These are phyloP conservation scores for Aspergillus sp. DNA, from an alignment of 2,329 filamentous ascomycete genomes.

Conservation along the genomic window DNA sequence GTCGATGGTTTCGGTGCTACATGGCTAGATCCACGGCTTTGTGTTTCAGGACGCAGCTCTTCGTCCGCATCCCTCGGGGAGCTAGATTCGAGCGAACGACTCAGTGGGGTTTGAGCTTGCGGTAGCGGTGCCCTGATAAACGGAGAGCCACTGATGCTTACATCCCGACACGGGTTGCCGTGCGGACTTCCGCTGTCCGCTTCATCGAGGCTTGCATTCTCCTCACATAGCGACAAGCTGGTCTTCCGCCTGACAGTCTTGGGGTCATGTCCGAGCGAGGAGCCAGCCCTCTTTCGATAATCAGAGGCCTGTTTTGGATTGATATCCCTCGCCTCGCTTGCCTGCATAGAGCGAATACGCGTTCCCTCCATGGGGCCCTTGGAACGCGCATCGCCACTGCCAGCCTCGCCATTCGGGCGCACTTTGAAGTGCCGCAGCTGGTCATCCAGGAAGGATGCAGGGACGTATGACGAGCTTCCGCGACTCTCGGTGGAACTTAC, in stretches of 20 bases:
- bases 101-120: conserved; percentile 19
- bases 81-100: conserved; percentile 21
- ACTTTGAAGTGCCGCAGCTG: conserved; percentile 6
- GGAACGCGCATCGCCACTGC: conserved; percentile 5
- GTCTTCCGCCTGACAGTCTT: conserved; percentile 20
- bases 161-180: conserved; percentile 19
- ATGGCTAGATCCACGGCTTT: conserved; percentile 8
- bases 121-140: conserved; percentile 36
- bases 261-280: conserved; percentile 18
- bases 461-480: conserved; percentile 8
- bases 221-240: conserved; percentile 17
- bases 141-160: conserved; percentile 40
- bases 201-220: conserved; percentile 12
- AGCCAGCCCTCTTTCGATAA: conserved; percentile 25
- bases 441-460: conserved; percentile 11
- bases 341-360: conserved; percentile 12
- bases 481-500: conserved; percentile 10
- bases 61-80: conserved; percentile 14
- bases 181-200: conserved; percentile 14
- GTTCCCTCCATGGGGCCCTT: conserved; percentile 8
- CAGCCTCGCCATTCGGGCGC: conserved; percentile 4
- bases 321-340: conserved; percentile 9
- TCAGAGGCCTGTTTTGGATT: conserved; percentile 4
- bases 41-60: conserved; percentile 12
- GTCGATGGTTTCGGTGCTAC: conserved; percentile 17